Base-by-base conservation (phyloP, 345 rosid species). In the Camelina laxa region DNA sequence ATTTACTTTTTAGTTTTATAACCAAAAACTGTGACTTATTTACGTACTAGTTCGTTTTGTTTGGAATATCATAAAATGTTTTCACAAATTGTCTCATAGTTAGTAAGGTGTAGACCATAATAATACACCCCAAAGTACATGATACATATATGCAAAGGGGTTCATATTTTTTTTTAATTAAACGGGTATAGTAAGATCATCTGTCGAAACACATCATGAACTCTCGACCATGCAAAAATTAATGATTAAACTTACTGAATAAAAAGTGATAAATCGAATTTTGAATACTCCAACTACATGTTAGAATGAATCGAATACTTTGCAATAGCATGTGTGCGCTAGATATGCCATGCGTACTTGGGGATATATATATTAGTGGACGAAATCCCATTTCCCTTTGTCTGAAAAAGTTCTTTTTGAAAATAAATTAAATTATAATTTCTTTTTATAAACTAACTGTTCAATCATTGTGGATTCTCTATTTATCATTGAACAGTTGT, bases 331-430 rank as follows among this genome's bases (percentile, higher is more conserved):
- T 72, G 60, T 44, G 54, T 27, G 30, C 65, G 41, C 35, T 63
- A 50, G 41, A 51, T 17, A 24, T 16, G 64, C 27, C 50, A 27
- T 27, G 20, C 56, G 54, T 58, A 33, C 30, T 16, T 48, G 11
- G 44, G 35, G 16, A 31, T 27, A n/a, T n/a, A n/a, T n/a, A n/a
- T n/a, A 31, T 1, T 59, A 67, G 68, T 75, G 79, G 55, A 22
- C 17, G 20, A n/a, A 60, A 60, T 15, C 30, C 62, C 69, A 60
- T 51, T 60, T 42, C 55, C 33, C 48, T 51, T 44, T 51, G 69
- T 61, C 79, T 53, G 42, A 30, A 68, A 75, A 60, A 27, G 63
- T 50, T 58, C 21, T 20, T 4, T 27, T 27, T 4, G 4, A 27
- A 27, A 27, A 27, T 4, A 27, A 4, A 27, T 27, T 27, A 4